A percentile compares a stretch with the other conserved stretches of the same genome.
Evolutionary conservation across 2,329 filamentous ascomycete genomes (phyloP).

Genomic region (Leptographium procerum): DNA sequence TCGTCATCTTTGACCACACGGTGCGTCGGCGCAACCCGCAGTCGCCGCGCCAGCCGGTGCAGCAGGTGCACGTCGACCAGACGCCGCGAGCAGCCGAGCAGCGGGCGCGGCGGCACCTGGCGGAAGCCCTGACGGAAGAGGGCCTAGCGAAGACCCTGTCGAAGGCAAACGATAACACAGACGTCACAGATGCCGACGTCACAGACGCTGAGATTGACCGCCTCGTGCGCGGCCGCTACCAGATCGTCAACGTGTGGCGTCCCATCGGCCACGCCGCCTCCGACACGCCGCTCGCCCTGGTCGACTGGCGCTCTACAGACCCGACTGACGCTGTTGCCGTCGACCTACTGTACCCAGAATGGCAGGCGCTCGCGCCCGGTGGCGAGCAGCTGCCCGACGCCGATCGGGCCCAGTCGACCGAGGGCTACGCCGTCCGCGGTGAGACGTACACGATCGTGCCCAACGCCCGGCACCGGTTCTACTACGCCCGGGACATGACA

Average conservation of each 20-base stretch:
- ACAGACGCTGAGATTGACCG: constrained; percentile 41
- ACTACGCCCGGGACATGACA: constrained; percentile 58
- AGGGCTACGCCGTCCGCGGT: constrained; percentile 24
- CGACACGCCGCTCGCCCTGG: constrained; percentile 52
- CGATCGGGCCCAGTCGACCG: constrained; percentile 22
- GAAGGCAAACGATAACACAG: no score
- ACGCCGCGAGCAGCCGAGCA: constrained; percentile 49
- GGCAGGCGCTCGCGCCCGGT: constrained; percentile 38
- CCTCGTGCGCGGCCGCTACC: constrained; percentile 45
- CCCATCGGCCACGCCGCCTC: constrained; percentile 51
- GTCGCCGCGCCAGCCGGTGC: constrained; percentile 51
- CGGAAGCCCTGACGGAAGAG: no score
- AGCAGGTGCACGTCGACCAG: constrained; percentile 63
- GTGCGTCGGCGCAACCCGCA: constrained; percentile 45
- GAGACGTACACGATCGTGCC: constrained; percentile 51
- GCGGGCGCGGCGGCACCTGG: constrained; percentile 50
- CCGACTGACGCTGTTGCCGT: constrained; percentile 48
- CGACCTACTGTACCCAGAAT: constrained; percentile 49
- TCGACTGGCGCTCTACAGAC: constrained; percentile 51
- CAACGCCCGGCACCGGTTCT: constrained; percentile 48
- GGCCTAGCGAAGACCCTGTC: no score
- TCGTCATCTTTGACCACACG: constrained; percentile 64
- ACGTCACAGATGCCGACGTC: neutral
- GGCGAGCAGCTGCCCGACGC: constrained; percentile 43
- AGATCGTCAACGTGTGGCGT: constrained; percentile 62